Base-by-base conservation (phyloP, 2,329 filamentous ascomycete species). In the Talaromyces sp. region DNA sequence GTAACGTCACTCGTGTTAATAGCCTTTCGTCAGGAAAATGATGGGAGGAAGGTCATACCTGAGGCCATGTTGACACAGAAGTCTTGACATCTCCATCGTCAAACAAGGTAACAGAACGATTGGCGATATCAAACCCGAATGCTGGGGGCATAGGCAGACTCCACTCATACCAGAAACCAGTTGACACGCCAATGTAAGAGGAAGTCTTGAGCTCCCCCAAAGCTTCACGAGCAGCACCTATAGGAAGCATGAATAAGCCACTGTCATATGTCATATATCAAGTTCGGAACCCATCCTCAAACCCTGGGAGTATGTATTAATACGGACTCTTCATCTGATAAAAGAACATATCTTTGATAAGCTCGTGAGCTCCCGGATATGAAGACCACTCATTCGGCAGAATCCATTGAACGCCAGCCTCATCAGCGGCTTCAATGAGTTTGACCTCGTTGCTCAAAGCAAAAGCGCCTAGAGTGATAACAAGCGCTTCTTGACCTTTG, bases 31-130 rank as follows among this genome's bases (percentile, higher is more conserved):
- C 2, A 11, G 15, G 15, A 36, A 15, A 36, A 19, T 3, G 6
- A 29, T 0, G 8, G 1, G 51, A 15, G 10, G 17, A 13, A 13
- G 6, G 17, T 13, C 8, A 36, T 22, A 56, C 51, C 29, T 56
- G 51, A 13, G 51, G 17, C 51, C 51, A 56, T 19, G 51, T 56
- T 22, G 29, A 56, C 6, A 34, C 29, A 22, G 51, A 8, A 70
- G 89, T 84, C 64, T 76, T 82, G 1, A 79, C 82, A 19, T 80
- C 81, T 0, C 89, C 89, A 34, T 86, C 84, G 66, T 87, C 86
- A 66, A 80, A 85, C 17, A 85, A 72, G 0, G 79, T 82, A 17
- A 81, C 72, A 7, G 71, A 73, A 0, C 74, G 74, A 56, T 81
- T 77, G 8, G 73, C 68, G 54, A 86, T 75, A 61, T 86, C 82